Evolutionary conservation across 495 filamentous ascomycete species (phyloP).

Genomic region (Aspergillus bertholletiae): DNA sequence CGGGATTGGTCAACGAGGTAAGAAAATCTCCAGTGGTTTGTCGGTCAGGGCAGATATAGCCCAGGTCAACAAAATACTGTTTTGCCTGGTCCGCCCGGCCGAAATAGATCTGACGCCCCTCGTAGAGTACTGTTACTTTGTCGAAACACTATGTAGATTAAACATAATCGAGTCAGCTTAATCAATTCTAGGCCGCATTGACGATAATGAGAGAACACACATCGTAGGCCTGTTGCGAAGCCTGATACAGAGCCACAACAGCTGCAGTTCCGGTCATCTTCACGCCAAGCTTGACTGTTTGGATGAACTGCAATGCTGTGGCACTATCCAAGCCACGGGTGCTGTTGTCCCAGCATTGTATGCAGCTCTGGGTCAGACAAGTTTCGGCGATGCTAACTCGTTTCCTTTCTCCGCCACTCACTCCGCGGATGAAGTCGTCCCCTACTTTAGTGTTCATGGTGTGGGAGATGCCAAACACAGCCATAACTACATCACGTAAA

Average conservation of each 20-base stretch:
- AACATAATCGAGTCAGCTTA: no score
- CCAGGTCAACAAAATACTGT: conserved; percentile 69
- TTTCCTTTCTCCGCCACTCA: conserved; percentile 80
- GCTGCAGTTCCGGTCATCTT: conserved; percentile 63
- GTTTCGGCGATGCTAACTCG: conserved; percentile 77
- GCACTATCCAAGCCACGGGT: conserved; percentile 78
- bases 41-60: conserved; percentile 68
- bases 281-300: conserved; percentile 61
- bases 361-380: conserved; percentile 57
- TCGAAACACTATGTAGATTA: no score
- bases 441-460: conserved; percentile 75
- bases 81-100: conserved; percentile 59
- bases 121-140: conserved; percentile 74
- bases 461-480: conserved; percentile 72
- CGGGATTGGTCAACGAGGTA: conserved; percentile 71
- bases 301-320: conserved; percentile 78
- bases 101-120: conserved; percentile 82
- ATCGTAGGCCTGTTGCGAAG: conserved; percentile 72
- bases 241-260: conserved; percentile 82
- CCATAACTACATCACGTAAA: conserved; percentile 73
- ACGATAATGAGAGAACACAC: no score
- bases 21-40: conserved; percentile 79
- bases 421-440: conserved; percentile 75
- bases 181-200: no score
- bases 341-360: conserved; percentile 80